These are phyloP conservation scores for Turritis glabra DNA, from an alignment of 345 rosid genomes.

Conservation along the genomic window DNA sequence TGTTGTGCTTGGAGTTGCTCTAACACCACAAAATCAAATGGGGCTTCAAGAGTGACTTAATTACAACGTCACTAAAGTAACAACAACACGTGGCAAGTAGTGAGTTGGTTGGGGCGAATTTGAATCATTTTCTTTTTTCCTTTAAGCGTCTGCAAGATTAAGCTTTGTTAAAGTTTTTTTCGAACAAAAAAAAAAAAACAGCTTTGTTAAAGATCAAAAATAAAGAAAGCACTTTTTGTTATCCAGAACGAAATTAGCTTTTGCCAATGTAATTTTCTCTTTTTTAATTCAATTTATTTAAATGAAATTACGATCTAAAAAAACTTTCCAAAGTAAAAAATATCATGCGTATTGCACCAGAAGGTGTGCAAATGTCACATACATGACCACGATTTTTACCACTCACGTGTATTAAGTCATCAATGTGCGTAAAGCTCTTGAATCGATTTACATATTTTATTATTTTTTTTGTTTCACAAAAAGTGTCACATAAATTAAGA, in stretches of 20 bases:
- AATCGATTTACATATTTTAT: conserved; percentile 20
- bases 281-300: background rate
- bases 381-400: conserved; percentile 18
- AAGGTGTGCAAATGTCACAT: conserved; percentile 27
- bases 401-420: conserved; percentile 35
- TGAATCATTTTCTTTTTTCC: conserved; percentile 36
- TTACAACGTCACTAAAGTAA: conserved; percentile 22
- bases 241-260: conserved; percentile 14
- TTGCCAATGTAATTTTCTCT: background rate
- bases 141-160: conserved; percentile 35
- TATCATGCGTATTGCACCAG: conserved; percentile 22
- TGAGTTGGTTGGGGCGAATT: conserved; percentile 22
- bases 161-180: background rate
- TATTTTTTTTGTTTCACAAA: no score
- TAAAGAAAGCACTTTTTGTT: conserved; percentile 20
- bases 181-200: background rate
- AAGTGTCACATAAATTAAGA: no score
- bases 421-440: conserved; percentile 16
- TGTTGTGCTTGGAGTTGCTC: no score
- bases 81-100: conserved; percentile 10
- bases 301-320: conserved; percentile 9
- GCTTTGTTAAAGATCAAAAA: conserved; percentile 19
- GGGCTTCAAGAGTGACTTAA: conserved; percentile 9
- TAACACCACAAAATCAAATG: conserved; percentile 18
- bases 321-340: background rate